Conservation (phyloP, 2,329 filamentous ascomycete species). For the Lachnellula cervina region DNA sequence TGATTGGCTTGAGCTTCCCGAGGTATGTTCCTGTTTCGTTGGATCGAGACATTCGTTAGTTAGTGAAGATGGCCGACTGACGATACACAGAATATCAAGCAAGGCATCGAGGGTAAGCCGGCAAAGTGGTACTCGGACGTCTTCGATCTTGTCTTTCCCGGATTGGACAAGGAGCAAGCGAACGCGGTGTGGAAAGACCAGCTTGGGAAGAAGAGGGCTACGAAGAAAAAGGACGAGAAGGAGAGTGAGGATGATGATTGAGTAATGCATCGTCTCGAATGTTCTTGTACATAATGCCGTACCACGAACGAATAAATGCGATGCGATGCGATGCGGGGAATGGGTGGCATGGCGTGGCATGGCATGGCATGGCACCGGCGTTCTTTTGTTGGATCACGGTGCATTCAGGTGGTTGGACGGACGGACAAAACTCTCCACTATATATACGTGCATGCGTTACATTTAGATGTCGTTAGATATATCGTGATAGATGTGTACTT, state of each 20-base stretch:
- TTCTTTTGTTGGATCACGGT: too few relatives aligned
- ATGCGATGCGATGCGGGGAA: background rate
- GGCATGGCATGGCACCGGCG: too few relatives aligned
- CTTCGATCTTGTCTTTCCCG: slow-evolving; percentile 83
- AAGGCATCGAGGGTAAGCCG: slow-evolving; percentile 85
- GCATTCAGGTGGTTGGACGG: too few relatives aligned
- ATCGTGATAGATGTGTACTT: too few relatives aligned
- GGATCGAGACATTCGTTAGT: slow-evolving; percentile 2
- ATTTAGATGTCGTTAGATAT: too few relatives aligned
- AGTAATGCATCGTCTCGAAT: background rate
- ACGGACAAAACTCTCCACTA: too few relatives aligned
- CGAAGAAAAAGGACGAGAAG: slow-evolving; percentile 30
- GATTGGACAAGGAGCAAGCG: slow-evolving; percentile 67
- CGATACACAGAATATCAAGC: slow-evolving; percentile 81
- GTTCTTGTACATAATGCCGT: slow-evolving; percentile 3
- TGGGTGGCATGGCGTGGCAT: too few relatives aligned
- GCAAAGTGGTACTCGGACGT: slow-evolving; percentile 94
- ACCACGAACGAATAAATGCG: background rate
- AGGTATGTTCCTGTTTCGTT: slow-evolving; percentile 60
- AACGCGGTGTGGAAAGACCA: slow-evolving; percentile 54
- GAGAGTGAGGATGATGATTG: slow-evolving; percentile 25
- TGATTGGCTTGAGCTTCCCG: slow-evolving; percentile 94
- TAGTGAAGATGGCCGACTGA: slow-evolving; percentile 15
- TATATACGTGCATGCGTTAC: too few relatives aligned
- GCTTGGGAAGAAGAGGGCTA: slow-evolving; percentile 24